Evolutionary conservation across 768 basidiomycete genomes (phyloP).

Genomic region (Boletus vermiculosoides): DNA sequence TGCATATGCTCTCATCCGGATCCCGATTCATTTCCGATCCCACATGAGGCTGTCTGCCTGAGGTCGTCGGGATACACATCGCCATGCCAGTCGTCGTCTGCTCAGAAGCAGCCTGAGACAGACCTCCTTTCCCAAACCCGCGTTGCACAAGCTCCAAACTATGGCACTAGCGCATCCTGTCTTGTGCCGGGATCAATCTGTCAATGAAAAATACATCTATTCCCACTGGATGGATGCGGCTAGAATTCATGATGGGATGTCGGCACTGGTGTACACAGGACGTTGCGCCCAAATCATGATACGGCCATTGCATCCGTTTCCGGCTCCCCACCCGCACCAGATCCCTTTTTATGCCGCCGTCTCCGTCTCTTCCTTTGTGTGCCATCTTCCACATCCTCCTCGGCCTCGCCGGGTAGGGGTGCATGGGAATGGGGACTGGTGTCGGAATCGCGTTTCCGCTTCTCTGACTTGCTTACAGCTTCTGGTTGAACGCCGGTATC

Average conservation of each 20-base stretch:
- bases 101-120: too few relatives aligned
- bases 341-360: slow-evolving; percentile 40
- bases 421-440: slow-evolving; percentile 7
- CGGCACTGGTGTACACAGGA: not conserved
- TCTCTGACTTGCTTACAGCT: slow-evolving; percentile 1
- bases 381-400: slow-evolving; percentile 9
- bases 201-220: not conserved
- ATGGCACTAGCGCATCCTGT: not conserved
- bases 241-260: not conserved
- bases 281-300: not conserved
- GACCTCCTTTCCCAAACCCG: not conserved
- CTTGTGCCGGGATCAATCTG: not conserved
- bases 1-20: not conserved
- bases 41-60: not conserved
- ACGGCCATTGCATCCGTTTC: not conserved
- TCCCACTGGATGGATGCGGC: not conserved
- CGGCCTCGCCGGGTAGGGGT: slow-evolving; percentile 7
- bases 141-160: too few relatives aligned
- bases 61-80: not conserved
- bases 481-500: not conserved
- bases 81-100: too few relatives aligned
- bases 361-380: slow-evolving; percentile 39
- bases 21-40: slow-evolving; percentile 2
- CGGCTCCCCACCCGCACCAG: not conserved
- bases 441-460: slow-evolving; percentile 20